A percentile compares a stretch with the other conserved stretches of the same genome.
Conservation (phyloP, 345 rosid species). For the Rhizophora apiculata region DNA sequence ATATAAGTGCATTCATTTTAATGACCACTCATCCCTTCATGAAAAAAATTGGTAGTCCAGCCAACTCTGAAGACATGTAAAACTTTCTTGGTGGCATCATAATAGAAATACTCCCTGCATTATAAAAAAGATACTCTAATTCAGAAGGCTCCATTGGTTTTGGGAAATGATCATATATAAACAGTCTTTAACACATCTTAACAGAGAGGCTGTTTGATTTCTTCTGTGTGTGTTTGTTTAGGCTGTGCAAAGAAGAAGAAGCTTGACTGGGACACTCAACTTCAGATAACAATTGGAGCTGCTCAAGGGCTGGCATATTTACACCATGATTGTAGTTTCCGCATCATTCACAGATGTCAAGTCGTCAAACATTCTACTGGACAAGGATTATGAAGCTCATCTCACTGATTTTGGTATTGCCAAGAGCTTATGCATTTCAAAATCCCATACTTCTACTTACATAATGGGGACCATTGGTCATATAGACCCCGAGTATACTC, state of each 20-base stretch:
- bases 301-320: slow-evolving; percentile 91
- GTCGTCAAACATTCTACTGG: slow-evolving; percentile 83
- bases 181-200: not conserved
- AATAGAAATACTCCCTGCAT: too few relatives aligned
- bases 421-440: slow-evolving; percentile 69
- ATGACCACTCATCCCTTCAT: too few relatives aligned
- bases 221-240: slow-evolving; percentile 14
- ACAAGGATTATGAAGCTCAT: slow-evolving; percentile 85
- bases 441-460: slow-evolving; percentile 77
- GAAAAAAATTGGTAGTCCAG: too few relatives aligned
- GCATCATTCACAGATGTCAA: slow-evolving; percentile 93
- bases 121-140: too few relatives aligned
- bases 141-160: too few relatives aligned
- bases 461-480: slow-evolving; percentile 97
- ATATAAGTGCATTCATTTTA: too few relatives aligned
- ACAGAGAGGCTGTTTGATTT: not conserved
- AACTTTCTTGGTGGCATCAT: too few relatives aligned
- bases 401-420: slow-evolving; percentile 99
- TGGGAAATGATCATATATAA: too few relatives aligned
- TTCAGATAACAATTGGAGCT: slow-evolving; percentile 82
- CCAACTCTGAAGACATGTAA: too few relatives aligned
- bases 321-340: slow-evolving; percentile 94
- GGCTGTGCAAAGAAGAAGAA: slow-evolving; percentile 76
- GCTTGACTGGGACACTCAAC: slow-evolving; percentile 80
- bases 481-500: slow-evolving; percentile 96